These are phyloP conservation scores for Chlorella sorokiniana DNA, from an alignment of 139 green algal genomes.

Conservation along the genomic window DNA sequence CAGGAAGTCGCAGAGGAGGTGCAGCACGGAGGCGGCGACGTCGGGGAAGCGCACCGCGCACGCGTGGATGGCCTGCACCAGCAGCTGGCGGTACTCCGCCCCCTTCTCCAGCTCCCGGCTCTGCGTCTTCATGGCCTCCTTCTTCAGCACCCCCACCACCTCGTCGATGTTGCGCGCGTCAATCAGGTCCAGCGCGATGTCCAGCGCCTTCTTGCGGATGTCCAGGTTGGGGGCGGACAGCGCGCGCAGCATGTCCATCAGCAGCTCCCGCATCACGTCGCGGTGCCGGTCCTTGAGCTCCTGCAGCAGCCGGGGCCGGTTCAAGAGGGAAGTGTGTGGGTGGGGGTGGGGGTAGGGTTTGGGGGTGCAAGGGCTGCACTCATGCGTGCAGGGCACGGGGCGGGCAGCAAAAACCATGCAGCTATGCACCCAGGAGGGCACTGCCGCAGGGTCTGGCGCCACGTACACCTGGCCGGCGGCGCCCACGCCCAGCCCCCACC, in stretches of 20 bases:
- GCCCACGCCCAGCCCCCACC: background rate
- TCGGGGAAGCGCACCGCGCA: slow-evolving; percentile 96
- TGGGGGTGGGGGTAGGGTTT: background rate
- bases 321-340: background rate
- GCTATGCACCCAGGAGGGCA: no score
- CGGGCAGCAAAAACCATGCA: no score
- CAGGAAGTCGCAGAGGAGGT: slow-evolving; percentile 99
- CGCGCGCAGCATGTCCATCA: slow-evolving; percentile 97
- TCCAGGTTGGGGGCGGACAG: slow-evolving; percentile 92
- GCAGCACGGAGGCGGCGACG: slow-evolving; percentile 89
- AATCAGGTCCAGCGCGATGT: slow-evolving; percentile 95
- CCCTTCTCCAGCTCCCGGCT: slow-evolving; percentile 85
- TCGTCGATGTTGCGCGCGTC: slow-evolving; percentile 88
- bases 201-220: slow-evolving; percentile 93
- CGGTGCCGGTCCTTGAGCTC: slow-evolving; percentile 82
- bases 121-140: slow-evolving; percentile 97
- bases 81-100: slow-evolving; percentile 93
- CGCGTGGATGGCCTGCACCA: slow-evolving; percentile 92
- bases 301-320: no score
- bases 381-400: background rate
- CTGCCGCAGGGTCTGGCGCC: no score
- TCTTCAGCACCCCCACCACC: slow-evolving; percentile 94
- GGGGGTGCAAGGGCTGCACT: background rate
- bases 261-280: slow-evolving; percentile 88
- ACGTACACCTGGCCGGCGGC: background rate